Base-by-base conservation (phyloP, 2,329 filamentous ascomycete species). In the Cladosporium oxysporum region DNA sequence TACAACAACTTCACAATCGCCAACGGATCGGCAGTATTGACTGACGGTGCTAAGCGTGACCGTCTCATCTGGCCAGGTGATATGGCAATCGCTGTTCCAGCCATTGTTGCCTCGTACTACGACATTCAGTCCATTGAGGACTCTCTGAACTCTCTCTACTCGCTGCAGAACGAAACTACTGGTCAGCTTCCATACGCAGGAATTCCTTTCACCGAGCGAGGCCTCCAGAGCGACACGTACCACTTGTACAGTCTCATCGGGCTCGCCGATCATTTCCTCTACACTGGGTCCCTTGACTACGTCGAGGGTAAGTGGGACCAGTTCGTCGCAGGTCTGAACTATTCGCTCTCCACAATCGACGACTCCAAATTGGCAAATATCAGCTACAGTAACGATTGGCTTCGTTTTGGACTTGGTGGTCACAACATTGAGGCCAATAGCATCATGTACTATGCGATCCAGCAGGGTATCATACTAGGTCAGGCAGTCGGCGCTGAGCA, bases 391-490 rank as follows among this genome's bases (percentile, higher is more conserved):
- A 67, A 72, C n/a, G 82, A 84, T 71, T 84, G 82, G 41, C 74
- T 83, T 2, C 76, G 82, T 3, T 79, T 79, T 64, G 80, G 81
- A n/a, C 83, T 83, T 77, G 81, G 81, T 10, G 82, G 79, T 1
- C 81, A 83, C 68, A 80, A 80, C 59, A 79, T 81, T 59, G 80
- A 82, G 67, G 68, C 80, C 5, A 83, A 83, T 60, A 71, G 80
- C 23, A 82, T 83, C 29, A 74, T 83, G 0, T 83, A 83, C 71
- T 78, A 82, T 67, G 84, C 85, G 0, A 77, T 88, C 49, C 77
- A 79, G 33, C 85, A 85, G 5, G 84, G 82, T 26, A 79, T 85
- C 50, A 74, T 74, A 8, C 81, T 89, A 2, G 84, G 84, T 1
- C 70, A 74, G 16, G 78, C 78, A n/a, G 85, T 85, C 1, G 70